Evolutionary conservation across 108 stramenopile genomes (phyloP), one percentile per base, ranked within the genome.

Genomic region (Nitzschia palea): DNA sequence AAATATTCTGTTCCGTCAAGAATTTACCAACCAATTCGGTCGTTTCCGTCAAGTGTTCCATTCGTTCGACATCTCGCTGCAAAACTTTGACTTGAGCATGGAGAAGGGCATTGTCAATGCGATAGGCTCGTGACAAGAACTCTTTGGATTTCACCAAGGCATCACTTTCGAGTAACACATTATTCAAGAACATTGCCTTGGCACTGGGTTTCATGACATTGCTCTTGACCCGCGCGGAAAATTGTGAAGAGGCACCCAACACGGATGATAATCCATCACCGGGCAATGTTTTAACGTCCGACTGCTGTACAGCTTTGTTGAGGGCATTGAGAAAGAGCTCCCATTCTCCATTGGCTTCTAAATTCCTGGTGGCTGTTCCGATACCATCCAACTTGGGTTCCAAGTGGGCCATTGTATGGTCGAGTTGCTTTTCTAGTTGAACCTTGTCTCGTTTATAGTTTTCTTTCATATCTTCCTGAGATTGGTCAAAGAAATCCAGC

Each of bases 71-170:
- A 55, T 82, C 80, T 2, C 36, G 66, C 31, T 69, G 44, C 22
- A 76, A 47, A 60, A 75, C 71, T 14, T 42, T 44, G 17, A 74
- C 44, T 44, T 83, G 66, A 5, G 69, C 55, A 4, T 60, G 44
- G 34, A 78, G 62, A 31, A 83, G 32, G 12, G 73, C 81, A 48
- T 83, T 62, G 50, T 83, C 81, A 17, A 78, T 75, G 22, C 73
- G 59, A 51, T 66, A 83, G 20, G 81, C 77, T n/a, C 73, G 73
- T 27, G 75, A 57, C 44, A 62, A 22, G n/a, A 64, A 40, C 17
- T 66, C 55, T 18, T 27, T 40, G 22, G 60, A 44, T n/a, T 43
- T 55, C n/a, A 59, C 14, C 26, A 47, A 48, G 23, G 44, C 26
- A 26, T 65, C 65, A 50, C 43, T 47, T 14, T 57, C 58, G 18